Evolutionary conservation across 495 filamentous ascomycete genomes (phyloP).

Genomic region (Achaetomiella virescens): DNA sequence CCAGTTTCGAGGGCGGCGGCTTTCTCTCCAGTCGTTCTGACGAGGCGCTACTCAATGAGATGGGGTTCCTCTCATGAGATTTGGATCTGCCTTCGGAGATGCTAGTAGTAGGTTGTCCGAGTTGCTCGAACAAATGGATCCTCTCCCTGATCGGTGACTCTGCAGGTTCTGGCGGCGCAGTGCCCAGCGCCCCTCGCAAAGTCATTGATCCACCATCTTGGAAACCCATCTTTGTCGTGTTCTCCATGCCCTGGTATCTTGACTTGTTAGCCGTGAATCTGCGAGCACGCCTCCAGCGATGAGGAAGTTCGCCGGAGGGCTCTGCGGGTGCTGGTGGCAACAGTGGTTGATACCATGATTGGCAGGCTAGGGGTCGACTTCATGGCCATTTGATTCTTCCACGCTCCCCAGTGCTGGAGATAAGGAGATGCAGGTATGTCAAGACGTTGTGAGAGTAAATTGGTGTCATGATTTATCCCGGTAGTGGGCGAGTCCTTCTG

Average conservation of each 20-base stretch:
- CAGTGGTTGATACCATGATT: conserved; percentile 18
- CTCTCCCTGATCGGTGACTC: conserved; percentile 32
- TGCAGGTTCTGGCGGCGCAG: background rate
- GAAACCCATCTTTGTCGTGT: background rate
- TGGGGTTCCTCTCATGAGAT: background rate
- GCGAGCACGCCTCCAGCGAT: background rate
- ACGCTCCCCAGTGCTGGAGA: background rate
- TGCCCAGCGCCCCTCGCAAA: background rate
- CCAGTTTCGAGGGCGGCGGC: conserved; percentile 1
- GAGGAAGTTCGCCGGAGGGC: background rate
- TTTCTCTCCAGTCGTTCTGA: background rate
- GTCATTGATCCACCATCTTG: background rate
- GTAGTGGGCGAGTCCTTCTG: background rate
- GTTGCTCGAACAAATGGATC: conserved; percentile 32
- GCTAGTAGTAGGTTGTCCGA: conserved; percentile 13
- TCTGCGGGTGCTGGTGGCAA: conserved; percentile 11
- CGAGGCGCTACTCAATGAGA: conserved; percentile 9
- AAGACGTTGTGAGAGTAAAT: background rate
- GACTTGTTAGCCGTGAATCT: background rate
- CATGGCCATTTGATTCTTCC: background rate
- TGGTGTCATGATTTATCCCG: background rate
- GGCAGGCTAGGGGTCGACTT: conserved; percentile 17
- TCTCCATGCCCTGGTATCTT: background rate
- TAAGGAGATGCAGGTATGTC: background rate
- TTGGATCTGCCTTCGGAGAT: background rate